phyloP scores from a whole-genome alignment of 129 eudicot species.

The Escallonia rubra region DNA sequence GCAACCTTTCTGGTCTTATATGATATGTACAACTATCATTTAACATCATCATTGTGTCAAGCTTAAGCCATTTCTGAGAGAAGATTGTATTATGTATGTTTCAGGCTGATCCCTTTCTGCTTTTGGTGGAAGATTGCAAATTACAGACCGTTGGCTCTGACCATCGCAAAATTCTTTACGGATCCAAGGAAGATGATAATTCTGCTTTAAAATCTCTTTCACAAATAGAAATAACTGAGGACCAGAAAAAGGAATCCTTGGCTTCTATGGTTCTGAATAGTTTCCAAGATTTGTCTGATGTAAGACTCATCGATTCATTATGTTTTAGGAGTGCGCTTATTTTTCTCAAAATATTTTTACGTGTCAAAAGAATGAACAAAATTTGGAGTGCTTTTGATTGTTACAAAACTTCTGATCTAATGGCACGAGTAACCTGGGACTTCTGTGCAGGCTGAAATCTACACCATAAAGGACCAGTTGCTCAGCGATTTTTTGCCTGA shows the following conservation, averaged over 20 bases:
- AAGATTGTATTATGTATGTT: not conserved
- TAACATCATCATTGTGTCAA: not conserved
- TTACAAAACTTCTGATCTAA: not conserved
- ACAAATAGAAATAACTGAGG: constrained; percentile 47
- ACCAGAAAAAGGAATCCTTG: constrained; percentile 59
- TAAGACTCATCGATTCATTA: constrained; percentile 15
- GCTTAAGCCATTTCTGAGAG: not conserved
- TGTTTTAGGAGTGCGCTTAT: too few species aligned
- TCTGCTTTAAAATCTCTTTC: constrained; percentile 64
- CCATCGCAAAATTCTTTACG: constrained; percentile 33
- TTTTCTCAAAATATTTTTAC: not conserved
- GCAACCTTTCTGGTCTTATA: too few species aligned
- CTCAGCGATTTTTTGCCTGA: constrained; percentile 74
- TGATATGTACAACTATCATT: too few species aligned
- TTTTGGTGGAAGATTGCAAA: constrained; percentile 71
- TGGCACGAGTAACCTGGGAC: constrained; percentile 1
- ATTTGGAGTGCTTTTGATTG: not conserved
- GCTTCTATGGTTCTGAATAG: constrained; percentile 50
- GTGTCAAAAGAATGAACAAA: not conserved
- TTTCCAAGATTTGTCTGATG: constrained; percentile 57
- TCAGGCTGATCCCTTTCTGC: constrained; percentile 80
- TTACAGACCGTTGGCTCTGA: constrained; percentile 38
- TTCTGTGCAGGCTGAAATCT: constrained; percentile 54
- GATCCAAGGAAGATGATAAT: constrained; percentile 83
- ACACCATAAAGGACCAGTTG: constrained; percentile 55